Evolutionary conservation across 1,139 yeast genomes (phyloP), one percentile per base, ranked within the genome.

Genomic region (Candida frijolesensis): DNA sequence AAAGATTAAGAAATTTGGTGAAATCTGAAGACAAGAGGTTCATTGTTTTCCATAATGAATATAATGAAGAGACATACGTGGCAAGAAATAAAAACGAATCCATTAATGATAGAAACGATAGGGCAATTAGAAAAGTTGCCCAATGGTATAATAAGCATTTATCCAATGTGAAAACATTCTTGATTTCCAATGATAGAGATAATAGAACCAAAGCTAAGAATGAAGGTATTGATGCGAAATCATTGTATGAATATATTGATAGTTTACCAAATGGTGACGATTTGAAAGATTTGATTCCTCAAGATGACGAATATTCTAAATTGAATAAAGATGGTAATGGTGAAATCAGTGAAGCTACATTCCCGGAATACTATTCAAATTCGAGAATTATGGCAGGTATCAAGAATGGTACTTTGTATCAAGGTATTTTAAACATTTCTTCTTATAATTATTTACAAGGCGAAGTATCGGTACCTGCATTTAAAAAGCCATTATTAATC

Each of bases 1-100:
- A 88, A 60, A 79, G 99, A 62, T 70, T 94, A 48, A 79, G 98
- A 60, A 82, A 88, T 4, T 72, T 95, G 43, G 85, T 90, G 15
- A 85, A 83, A 60, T 84, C 85, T 47, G 92, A 87, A 51, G 89
- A 83, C 44, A 95, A 94, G 67, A 76, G 98, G 55, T 90, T 92
- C 63, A 82, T 89, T 42, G 96, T 94, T 2, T 94, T 89, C 68
- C 98, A 95, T 68, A 95, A 95, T 67, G 99, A 94, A 66, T 95
- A 91, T 66, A 82, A 82, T 58, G 83, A 83, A 56, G 82, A 79
- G 11, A 90, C 97, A 0, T 88, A 78, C 65, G 76, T 85, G 3
- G 74, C 74, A 18, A 82, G 98, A 61, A 72, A 67, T 54, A 78
- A 71, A 47, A 81, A 82, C 46, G 99, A 94, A 66, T 64, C 85